A percentile compares a stretch with the other conserved stretches of the same genome.
Conservation (phyloP, 176 grass and related monocot species). For the Olyra latifolia region DNA sequence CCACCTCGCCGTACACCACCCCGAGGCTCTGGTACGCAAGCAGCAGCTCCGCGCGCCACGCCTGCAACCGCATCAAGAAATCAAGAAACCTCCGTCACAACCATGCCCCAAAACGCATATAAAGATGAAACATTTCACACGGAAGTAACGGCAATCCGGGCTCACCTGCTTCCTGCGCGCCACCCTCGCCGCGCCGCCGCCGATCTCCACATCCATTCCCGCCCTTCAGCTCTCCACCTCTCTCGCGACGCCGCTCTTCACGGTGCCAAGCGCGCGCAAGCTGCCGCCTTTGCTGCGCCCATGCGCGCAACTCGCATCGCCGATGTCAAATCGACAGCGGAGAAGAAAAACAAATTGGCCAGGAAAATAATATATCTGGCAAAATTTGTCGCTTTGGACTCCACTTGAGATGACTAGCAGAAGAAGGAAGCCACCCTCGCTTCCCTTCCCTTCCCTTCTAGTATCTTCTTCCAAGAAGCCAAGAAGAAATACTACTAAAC, state of each 20-base stretch:
- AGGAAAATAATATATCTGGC: background rate
- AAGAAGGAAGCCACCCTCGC: slow-evolving; percentile 3
- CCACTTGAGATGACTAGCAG: background rate
- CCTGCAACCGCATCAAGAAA: slow-evolving; percentile 40
- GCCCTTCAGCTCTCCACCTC: background rate
- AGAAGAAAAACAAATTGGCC: background rate
- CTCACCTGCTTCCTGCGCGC: slow-evolving; percentile 40
- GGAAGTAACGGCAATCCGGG: background rate
- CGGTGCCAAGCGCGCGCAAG: slow-evolving; percentile 1
- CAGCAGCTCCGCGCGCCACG: slow-evolving; percentile 54
- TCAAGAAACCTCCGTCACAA: background rate
- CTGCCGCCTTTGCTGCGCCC: slow-evolving; percentile 24
- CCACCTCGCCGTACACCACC: slow-evolving; percentile 87
- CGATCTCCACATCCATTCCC: slow-evolving; percentile 37
- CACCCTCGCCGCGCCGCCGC: slow-evolving; percentile 24
- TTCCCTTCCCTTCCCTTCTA: background rate
- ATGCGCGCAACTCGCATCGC: background rate
- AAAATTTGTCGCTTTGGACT: background rate
- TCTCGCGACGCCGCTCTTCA: background rate
- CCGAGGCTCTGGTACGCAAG: slow-evolving; percentile 94
- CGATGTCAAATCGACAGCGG: background rate
- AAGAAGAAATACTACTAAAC: background rate
- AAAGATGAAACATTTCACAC: background rate
- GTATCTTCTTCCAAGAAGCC: slow-evolving; percentile 1
- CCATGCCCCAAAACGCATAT: background rate